Base-by-base conservation (phyloP, 2,329 filamentous ascomycete genomes). In the Ophiostoma ulmi region DNA sequence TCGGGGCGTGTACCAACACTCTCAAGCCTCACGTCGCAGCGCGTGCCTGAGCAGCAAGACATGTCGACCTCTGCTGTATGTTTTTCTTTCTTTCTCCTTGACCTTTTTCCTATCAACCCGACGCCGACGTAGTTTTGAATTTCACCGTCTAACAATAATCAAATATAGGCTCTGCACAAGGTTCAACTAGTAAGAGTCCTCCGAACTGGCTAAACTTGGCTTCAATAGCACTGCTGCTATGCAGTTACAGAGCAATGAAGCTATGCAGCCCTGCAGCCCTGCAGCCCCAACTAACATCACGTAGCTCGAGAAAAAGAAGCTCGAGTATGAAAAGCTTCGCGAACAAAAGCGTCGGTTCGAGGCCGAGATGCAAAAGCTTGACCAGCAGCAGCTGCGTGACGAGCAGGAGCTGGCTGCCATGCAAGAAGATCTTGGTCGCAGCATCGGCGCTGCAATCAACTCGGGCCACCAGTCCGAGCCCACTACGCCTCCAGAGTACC, bases 401-500 rank as follows among this genome's bases (percentile, higher is more conserved):
- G 92, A 94, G 78, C 87, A 91, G 75, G 93, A 97, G 78, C 89
- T 97, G 76, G 88, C 91, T 71, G 89, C 92, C 78, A 91, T 98
- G 82, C 90, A 93, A 76, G 90, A 93, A 75, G 91, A 95, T 75
- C 85, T 96, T 71, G 84, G 84, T 61, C 83, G 86, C 74, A 84
- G 80, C 75, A 78, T 75, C 76, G 83, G 75, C 76, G 82, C 84
- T 76, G 80, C 84, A 73, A 64, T 70, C 44, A 55, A 70, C 13
- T 84, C 88, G 72, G 91, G 91, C 70, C 91, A 94, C 76, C 92
- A 96, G 78, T 97, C 92, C 75, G 94, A 98, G 81, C 95, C 95
- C 20, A 97, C 95, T 1, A 99, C 95, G 31, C 95, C 95, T 31
- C 95, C 95, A 41, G 95, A 98, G 79, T 94, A 95, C 79, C 90